Evolutionary conservation across 441 rosid species (phyloP).

Genomic region (Pelargonium hybrid): DNA sequence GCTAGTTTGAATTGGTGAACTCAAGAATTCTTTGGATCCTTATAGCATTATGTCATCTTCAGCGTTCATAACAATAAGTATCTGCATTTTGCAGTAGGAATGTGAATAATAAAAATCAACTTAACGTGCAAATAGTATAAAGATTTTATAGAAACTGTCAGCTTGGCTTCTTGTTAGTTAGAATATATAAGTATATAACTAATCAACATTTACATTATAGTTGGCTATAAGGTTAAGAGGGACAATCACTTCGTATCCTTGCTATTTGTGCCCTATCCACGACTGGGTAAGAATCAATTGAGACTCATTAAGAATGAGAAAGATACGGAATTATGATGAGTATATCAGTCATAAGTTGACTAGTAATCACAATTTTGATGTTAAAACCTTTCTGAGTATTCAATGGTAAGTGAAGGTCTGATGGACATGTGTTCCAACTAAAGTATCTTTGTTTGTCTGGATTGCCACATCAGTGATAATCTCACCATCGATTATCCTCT

Average conservation of each 20-base stretch:
- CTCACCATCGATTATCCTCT: background rate
- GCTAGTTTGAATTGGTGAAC: background rate
- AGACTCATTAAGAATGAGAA: background rate
- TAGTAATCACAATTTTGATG: background rate
- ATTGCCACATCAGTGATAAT: background rate
- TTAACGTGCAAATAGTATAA: background rate
- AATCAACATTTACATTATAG: background rate
- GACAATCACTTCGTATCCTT: background rate
- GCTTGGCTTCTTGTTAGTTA: background rate
- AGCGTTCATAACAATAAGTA: background rate
- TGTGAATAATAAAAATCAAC: background rate
- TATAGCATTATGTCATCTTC: background rate
- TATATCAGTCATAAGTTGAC: background rate
- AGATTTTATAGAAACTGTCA: background rate
- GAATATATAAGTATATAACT: background rate
- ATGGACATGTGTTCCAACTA: background rate
- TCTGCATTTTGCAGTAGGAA: background rate
- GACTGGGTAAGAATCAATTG: background rate
- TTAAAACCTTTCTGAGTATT: background rate
- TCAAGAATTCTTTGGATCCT: background rate
- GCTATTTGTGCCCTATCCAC: background rate
- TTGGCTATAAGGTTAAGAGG: background rate
- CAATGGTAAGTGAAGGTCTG: background rate
- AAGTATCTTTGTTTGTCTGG: background rate
- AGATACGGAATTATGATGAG: background rate